Percentiles rank a stretch among this genome's conserved stretches.
Conservation (phyloP, 2,329 filamentous ascomycete genomes). For the Fusarium verticillioides region DNA sequence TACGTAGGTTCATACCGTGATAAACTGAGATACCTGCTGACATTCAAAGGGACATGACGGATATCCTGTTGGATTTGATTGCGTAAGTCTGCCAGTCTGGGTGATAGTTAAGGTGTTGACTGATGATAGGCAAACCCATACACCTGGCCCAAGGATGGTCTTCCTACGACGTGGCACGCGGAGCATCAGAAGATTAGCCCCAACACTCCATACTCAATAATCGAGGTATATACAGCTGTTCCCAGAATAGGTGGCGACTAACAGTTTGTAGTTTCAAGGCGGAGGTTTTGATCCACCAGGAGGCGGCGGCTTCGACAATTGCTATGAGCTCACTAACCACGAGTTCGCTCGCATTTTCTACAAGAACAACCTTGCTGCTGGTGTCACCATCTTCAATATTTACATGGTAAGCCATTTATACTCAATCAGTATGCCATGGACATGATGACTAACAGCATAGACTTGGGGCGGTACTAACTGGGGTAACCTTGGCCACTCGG, state of each 20-base stretch:
- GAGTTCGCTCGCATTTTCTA: slow-evolving; percentile 83
- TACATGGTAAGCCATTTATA: slow-evolving; percentile 68
- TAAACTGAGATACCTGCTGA: no score
- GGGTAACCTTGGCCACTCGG: slow-evolving; percentile 80
- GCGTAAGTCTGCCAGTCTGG: slow-evolving; percentile 44
- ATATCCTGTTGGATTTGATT: slow-evolving; percentile 71
- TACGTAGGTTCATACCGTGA: slow-evolving; percentile 52
- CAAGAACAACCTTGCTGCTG: slow-evolving; percentile 77
- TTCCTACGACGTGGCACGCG: slow-evolving; percentile 60
- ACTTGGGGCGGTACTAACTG: slow-evolving; percentile 84
- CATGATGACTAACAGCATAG: slow-evolving; percentile 45
- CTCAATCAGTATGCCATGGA: fast-evolving
- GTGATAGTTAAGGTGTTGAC: no score
- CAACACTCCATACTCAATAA: slow-evolving; percentile 71
- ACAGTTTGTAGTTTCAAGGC: slow-evolving; percentile 67
- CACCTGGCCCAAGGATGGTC: slow-evolving; percentile 44
- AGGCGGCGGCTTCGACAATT: slow-evolving; percentile 75
- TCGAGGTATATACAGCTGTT: no score
- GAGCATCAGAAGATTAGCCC: slow-evolving; percentile 71
- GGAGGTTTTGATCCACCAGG: slow-evolving; percentile 81
- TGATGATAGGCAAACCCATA: slow-evolving; percentile 58
- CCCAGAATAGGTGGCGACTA: not conserved
- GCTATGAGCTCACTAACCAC: slow-evolving; percentile 72
- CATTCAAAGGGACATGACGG: slow-evolving; percentile 63
- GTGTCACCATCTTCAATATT: slow-evolving; percentile 74